Percentiles rank a stretch among this genome's conserved stretches.
Evolutionary conservation across 805 yeast genomes (phyloP).

Genomic region (Starmerella potacharoeniae): DNA sequence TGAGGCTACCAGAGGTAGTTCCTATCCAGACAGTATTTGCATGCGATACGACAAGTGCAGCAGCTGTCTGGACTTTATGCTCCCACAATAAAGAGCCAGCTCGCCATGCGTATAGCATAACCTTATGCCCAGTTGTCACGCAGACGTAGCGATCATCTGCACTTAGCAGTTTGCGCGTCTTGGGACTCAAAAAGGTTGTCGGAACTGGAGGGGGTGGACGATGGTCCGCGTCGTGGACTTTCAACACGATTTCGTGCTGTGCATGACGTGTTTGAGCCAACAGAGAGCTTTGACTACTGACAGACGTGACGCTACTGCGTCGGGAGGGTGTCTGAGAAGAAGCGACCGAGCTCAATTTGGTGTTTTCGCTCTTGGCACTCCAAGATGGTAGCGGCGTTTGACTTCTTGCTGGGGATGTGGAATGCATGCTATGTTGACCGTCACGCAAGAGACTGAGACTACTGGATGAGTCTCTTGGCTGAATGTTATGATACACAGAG

Average conservation of each 20-base stretch:
- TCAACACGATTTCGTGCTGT: constrained; percentile 1
- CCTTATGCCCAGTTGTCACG: constrained; percentile 3
- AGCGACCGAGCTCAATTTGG: no score
- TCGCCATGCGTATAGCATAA: constrained; percentile 12
- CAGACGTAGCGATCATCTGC: constrained; percentile 14
- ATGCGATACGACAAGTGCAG: constrained; percentile 9
- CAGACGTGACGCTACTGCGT: background rate
- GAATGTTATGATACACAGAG: no score
- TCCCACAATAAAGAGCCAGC: constrained; percentile 15
- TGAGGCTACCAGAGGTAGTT: constrained; percentile 1
- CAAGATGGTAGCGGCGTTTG: no score
- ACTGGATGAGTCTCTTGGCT: no score
- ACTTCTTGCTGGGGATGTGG: no score
- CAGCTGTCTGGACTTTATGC: background rate
- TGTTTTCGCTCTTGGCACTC: no score
- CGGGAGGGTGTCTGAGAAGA: background rate
- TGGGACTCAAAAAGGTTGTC: background rate
- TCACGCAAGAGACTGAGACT: no score
- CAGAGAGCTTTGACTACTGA: background rate
- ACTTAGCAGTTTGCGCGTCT: constrained; percentile 6
- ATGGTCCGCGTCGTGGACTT: constrained; percentile 13
- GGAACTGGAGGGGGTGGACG: constrained; percentile 13
- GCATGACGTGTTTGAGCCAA: background rate
- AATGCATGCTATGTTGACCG: no score
- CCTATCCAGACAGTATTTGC: constrained; percentile 15